Evolutionary conservation across 2,329 filamentous ascomycete genomes (phyloP).

Genomic region (Diaporthe sp.): DNA sequence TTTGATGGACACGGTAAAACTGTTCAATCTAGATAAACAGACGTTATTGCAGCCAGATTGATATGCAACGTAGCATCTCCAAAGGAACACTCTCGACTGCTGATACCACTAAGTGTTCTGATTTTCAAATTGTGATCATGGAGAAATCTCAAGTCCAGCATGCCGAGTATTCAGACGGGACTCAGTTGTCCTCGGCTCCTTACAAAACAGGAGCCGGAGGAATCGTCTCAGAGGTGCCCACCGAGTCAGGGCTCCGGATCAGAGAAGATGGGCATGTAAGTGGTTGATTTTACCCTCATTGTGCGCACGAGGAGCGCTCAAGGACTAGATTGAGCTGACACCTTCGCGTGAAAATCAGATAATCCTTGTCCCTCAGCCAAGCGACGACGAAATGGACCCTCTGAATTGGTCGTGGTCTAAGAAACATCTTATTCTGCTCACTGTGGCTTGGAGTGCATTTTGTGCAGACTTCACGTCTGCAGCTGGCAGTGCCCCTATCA

Average conservation of each 20-base stretch:
- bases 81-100: neutral
- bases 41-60: neutral
- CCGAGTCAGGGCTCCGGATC: conserved; percentile 3
- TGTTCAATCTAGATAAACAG: neutral
- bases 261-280: conserved; percentile 23
- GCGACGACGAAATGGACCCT: conserved; percentile 39
- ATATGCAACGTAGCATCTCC: neutral
- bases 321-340: neutral
- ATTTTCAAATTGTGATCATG: neutral
- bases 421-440: conserved; percentile 39
- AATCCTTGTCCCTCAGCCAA: conserved; percentile 35
- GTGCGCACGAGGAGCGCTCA: neutral
- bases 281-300: neutral
- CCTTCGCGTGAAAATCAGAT: neutral
- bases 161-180: neutral
- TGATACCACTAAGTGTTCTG: neutral
- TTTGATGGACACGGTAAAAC: neutral
- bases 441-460: conserved; percentile 39
- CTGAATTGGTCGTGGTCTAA: conserved; percentile 42
- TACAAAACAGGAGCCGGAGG: neutral
- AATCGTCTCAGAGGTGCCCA: neutral
- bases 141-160: conserved; percentile 13
- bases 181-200: neutral
- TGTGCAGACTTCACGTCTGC: conserved; percentile 40
- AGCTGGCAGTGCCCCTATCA: conserved; percentile 2